Evolutionary conservation across 2,329 filamentous ascomycete genomes (phyloP), one percentile per base, ranked within the genome.

Genomic region (Claviceps africana): DNA sequence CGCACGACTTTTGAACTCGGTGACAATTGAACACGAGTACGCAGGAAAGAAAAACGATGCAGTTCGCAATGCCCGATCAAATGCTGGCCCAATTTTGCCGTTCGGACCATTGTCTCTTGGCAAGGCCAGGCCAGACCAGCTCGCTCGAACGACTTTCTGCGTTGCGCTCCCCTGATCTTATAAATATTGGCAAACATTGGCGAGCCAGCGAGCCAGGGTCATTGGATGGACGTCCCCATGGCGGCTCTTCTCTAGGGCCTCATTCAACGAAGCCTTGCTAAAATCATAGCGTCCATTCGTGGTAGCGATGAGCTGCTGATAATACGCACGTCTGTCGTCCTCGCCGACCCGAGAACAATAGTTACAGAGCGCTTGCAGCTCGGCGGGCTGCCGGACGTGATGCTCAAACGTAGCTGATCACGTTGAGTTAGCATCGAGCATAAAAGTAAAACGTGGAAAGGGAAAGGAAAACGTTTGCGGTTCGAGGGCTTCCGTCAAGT

Each of bases 231-330:
- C 54, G 39, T 70, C 62, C 13, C 74, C 67, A 4, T 64, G 57
- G 4, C 65, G 56, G 56, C 57, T 65, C 15, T 58, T 61, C 30
- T 65, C 60, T 44, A 77, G 61, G 3, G 70, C 59, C 2, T 71
- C 68, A 62, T 86, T 85, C 51, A 88, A 67, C 55, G 81, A 83
- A 1, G 79, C 67, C 13, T 75, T 67, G 3, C 70, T 67, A 58
- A 85, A 85, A 56, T 82, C 78, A 60, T 86, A 88, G 10, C 81
- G 75, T 2, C 83, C 81, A 56, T 84, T 77, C 19, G 79, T 79
- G 0, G 85, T 88, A 33, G 82, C 82, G 39, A 86, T 71, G 25
- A 88, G 73, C 33, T 81, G 72, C 54, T 81, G 76, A 48, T 84
- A 75, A 51, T 78, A 72, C 46, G 71, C 70, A 57, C 75, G 76